Evolutionary conservation across 371 early-diverging fungal genomes (phyloP), one percentile per base, ranked within the genome.

Genomic region (Chytridium lagenaria): DNA sequence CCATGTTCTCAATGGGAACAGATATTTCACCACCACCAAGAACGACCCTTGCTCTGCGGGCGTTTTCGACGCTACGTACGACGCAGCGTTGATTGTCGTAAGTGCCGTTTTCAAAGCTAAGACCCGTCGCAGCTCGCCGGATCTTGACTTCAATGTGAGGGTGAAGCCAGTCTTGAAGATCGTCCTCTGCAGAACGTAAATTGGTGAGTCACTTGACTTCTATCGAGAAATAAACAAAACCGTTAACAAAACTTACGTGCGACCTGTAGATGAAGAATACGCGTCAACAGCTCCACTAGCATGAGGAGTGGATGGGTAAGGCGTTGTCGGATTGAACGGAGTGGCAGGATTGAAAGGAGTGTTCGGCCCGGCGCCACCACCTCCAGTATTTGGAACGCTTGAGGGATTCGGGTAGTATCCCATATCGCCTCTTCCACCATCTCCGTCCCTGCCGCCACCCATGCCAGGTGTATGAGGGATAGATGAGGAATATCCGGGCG

Each of bases 61-160:
- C 22, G n/a, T 34, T 68, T 72, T 89, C 82, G 59, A 89, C 82
- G 36, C 80, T 78, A 52, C 86, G 77, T 50, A 88, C 82, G 50
- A 85, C 76, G 50, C 85, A 88, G 59, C 82, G 65, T 68, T 86
- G 80, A 37, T 84, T 81, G 71, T 84, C 68, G 57, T 77, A 65
- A 68, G 81, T 75, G 44, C 85, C 79, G 38, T 52, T 50, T 50
- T 61, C 64, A 67, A 66, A 77, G 31, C 23, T n/a, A 15, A 16
- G 37, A 15, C 44, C 50, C 28, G 49, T 12, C 34, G 1, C 5
- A 77, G 71, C 39, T 80, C 78, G 61, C 10, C 36, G 61, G 64
- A 89, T 71, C 22, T 69, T 76, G 44, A 90, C 89, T 74, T 91
- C 90, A 70, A 92, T 90, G 52, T 91, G 91, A 59, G 83, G 81